Evolutionary conservation across 75 land plant genomes (phyloP).

Genomic region (Selaginella tamariscina): DNA sequence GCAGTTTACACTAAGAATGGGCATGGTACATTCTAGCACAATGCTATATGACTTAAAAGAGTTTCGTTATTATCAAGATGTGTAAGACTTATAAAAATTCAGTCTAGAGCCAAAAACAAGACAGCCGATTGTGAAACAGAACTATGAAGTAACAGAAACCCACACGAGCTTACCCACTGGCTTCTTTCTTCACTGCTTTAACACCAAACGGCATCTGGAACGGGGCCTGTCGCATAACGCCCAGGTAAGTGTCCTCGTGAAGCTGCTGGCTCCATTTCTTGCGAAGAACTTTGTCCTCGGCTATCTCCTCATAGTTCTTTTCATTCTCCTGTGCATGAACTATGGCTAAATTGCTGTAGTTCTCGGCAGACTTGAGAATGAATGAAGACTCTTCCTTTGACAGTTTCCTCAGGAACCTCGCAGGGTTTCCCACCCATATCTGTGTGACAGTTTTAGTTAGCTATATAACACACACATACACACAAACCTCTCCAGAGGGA

Average conservation of each 20-base stretch:
- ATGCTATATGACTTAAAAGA: too few relatives aligned
- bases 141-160: background rate
- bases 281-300: slow-evolving; percentile 57
- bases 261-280: slow-evolving; percentile 52
- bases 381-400: slow-evolving; percentile 71
- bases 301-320: slow-evolving; percentile 61
- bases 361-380: slow-evolving; percentile 57
- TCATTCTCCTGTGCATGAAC: slow-evolving; percentile 79
- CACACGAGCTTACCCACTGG: background rate
- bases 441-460: slow-evolving; percentile 16
- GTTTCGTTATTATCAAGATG: too few relatives aligned
- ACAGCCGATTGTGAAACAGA: too few relatives aligned
- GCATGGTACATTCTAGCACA: too few relatives aligned
- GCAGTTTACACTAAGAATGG: too few relatives aligned
- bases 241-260: slow-evolving; percentile 33
- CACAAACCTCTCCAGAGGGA: slow-evolving; percentile 68
- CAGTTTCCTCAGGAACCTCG: slow-evolving; percentile 85
- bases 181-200: background rate
- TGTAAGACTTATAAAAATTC: too few relatives aligned
- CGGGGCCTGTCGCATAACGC: background rate
- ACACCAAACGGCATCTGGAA: background rate
- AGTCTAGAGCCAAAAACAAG: too few relatives aligned
- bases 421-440: slow-evolving; percentile 98
- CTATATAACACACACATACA: background rate
- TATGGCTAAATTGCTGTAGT: slow-evolving; percentile 55